Base-by-base conservation (phyloP, 2,329 filamentous ascomycete species). In the Epichloe amarillans region DNA sequence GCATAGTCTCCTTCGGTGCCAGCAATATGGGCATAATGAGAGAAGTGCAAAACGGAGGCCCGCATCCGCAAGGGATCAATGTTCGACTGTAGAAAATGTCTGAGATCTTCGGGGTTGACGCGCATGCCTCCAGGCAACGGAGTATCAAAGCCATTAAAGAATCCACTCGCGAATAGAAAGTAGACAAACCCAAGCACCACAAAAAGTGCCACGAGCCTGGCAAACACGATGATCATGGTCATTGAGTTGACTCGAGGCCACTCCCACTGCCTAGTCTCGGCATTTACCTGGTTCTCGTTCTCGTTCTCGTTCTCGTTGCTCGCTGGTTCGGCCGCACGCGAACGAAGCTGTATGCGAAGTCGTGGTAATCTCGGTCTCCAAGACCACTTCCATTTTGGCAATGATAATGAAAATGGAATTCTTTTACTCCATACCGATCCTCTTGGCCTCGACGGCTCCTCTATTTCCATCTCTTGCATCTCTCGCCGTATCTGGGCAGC, bases 1-100 rank as follows among this genome's bases (percentile, higher is more conserved):
- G 84, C 86, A 60, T 84, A 89, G 69, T 94, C 91, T 46, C 93
- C 93, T 69, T 95, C 84, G 3, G 89, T 95, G n/a, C 93, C 93
- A 2, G 88, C 93, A 55, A 97, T 76, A 66, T 97, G 93, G 54
- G 93, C 86, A 63, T 87, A 95, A 51, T 78, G 79, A 4, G 88
- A 91, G 55, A 91, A 81, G 61, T 90, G 85, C 60, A 79, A 72
- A 53, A 95, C 69, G 52, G 86, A 86, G 40, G 86, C 82, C 55
- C 81, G 77, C 64, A 93, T 84, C 47, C 76, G 74, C 53, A 75
- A 74, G 50, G 79, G 73, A 61, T 94, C 84, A 56, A 95, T 79
- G 58, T 80, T 81, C 46, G 75, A 73, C 64, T 93, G 82, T 26
- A 94, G 77, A 66, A 84, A 87, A 52, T 79, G 73, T 51, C 88